Base-by-base conservation (phyloP, 495 filamentous ascomycete species). In the Schizothecium vesticola region DNA sequence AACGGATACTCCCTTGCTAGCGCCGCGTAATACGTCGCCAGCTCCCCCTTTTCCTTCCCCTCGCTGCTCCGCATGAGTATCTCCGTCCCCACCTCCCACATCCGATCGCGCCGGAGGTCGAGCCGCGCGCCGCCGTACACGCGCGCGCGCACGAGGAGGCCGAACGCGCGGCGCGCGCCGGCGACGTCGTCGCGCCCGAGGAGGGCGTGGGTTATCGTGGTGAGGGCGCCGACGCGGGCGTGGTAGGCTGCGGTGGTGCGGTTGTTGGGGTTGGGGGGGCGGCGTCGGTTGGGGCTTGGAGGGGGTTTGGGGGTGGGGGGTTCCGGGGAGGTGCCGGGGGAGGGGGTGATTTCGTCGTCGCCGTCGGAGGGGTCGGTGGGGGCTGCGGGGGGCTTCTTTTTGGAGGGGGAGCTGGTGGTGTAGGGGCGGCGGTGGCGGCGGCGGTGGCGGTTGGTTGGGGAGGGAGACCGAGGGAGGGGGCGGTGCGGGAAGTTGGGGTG, bases 401-500 rank as follows among this genome's bases (percentile, higher is more conserved):
- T 23, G 51, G 43, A 55, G 29, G 33, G 26, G 23, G 26, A n/a
- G 33, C 33, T 13, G 33, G 33, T 4, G 16, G 13, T 1, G 13
- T 12, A 36, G 23, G 11, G 43, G 43, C 59, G 64, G 6, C 12
- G 64, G 16, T 16, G 33, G 29, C 9, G 25, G 29, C 28, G 64
- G 31, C 8, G 23, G 28, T 29, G 56, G 51, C 13, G 43, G 7
- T 36, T 31, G 31, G 64, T 25, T 2, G 62, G 29, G 23, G 22
- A 22, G 33, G 59, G 55, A 28, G 58, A 56, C 1, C 5, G 19
- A 19, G 66, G 75, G 33, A 76, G 59, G 5, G 74, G 74, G 43
- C 76, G 77, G 64, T 84, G 79, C n/a, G 81, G 81, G 59, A 84
- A 84, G n/a, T 72, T 67, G 1, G 75, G 80, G 64, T 79, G 63